A percentile compares a stretch with the other conserved stretches of the same genome.
Evolutionary conservation across 1,284 basidiomycete genomes (phyloP).

Genomic region (Apiotrichum domesticum): DNA sequence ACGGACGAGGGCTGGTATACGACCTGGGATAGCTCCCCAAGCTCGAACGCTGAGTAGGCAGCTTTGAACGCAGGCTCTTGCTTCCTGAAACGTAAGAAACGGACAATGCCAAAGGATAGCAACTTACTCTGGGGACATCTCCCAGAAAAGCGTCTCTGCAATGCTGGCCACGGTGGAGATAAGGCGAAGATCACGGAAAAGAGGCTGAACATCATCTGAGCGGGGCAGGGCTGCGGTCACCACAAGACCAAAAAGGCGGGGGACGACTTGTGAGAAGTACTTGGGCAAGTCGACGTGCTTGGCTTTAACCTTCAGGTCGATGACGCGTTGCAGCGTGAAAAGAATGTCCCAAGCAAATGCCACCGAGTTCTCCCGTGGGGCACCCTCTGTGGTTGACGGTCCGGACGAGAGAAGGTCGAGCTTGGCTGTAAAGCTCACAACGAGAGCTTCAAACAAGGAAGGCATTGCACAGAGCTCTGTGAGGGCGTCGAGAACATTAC

Average conservation of each 20-base stretch:
- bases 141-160: conserved; percentile 62
- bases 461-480: conserved; percentile 67
- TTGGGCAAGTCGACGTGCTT: conserved; percentile 66
- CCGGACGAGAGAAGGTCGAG: conserved; percentile 57
- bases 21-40: conserved; percentile 55
- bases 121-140: conserved; percentile 59
- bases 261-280: conserved; percentile 68
- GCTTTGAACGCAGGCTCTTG: conserved; percentile 53
- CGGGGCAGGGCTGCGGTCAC: conserved; percentile 50
- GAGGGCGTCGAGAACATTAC: conserved; percentile 66
- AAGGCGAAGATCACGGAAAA: conserved; percentile 61
- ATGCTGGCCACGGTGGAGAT: conserved; percentile 60
- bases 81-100: conserved; percentile 45
- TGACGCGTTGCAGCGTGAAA: conserved; percentile 58
- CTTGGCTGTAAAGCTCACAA: conserved; percentile 71
- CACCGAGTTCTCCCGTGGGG: conserved; percentile 53
- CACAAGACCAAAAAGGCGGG: conserved; percentile 64
- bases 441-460: conserved; percentile 75
- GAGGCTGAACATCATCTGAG: conserved; percentile 30
- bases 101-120: neutral
- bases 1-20: conserved; percentile 50
- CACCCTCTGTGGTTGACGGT: neutral
- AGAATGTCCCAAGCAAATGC: conserved; percentile 82
- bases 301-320: conserved; percentile 60
- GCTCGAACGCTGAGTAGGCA: conserved; percentile 58